Evolutionary conservation across 225 moss, liverwort and hornwort genomes (phyloP), one percentile per base, ranked within the genome.

Genomic region (Thuidium tamariscinum): DNA sequence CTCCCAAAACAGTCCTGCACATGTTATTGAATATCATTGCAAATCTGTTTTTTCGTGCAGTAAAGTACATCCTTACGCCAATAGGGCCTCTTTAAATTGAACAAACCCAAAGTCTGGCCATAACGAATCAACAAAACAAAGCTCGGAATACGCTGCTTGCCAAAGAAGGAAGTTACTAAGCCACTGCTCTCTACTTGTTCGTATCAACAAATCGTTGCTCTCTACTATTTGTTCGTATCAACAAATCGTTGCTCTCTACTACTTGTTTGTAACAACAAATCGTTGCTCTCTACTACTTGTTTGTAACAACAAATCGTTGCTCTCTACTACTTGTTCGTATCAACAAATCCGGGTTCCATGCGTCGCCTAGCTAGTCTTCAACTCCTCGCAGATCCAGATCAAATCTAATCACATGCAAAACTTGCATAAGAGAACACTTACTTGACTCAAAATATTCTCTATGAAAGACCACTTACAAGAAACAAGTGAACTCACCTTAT

Each of bases 121-220:
- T 32, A 98, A 93, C 49, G 92, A 93, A 78, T 96, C 95, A 54
- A 87, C 88, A 83, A 97, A 98, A 83, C 93, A 80, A 39, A 98
- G 89, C 92, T 98, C 98, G 1, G 96, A 89, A 75, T 98, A 98
- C n/a, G 98, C 98, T 60, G 93, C 87, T 87, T 98, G 96, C 98
- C 98, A 98, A 80, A 97, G 92, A 66, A 98, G 89, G 57, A 98
- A 98, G 88, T 98, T 98, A 86, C 98, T 98, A 20, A 98, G 91
- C 72, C 98, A 92, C 82, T 97, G 95, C 93, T 98, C 98, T 83
- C 98, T 97, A 86, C 98, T n/a, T n/a, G n/a, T n/a, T n/a, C n/a
- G n/a, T n/a, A n/a, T n/a, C n/a, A n/a, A n/a, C n/a, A n/a, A n/a
- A n/a, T n/a, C n/a, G n/a, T n/a, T n/a, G n/a, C n/a, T n/a, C n/a